Evolutionary conservation across 1,139 yeast species (phyloP), one percentile per base, ranked within the genome.

Genomic region (Yamadazyma conglobata): DNA sequence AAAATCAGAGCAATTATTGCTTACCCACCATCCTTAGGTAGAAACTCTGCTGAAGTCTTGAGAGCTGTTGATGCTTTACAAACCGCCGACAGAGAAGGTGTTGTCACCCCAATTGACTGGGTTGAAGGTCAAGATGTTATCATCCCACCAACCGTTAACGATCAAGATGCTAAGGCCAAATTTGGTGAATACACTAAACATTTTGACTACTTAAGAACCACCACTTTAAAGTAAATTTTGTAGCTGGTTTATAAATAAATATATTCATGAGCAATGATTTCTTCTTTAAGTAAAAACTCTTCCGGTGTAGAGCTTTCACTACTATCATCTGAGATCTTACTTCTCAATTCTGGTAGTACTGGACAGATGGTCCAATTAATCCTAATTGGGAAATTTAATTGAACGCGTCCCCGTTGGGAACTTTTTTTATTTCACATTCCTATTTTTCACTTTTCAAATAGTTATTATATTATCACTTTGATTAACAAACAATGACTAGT

Each of bases 21-120:
- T 23, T 85, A 85, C 65, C 95, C 94, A 30, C 88, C 93, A 35
- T 79, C 89, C 20, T 79, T 87, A 28, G 94, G 95, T 48, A 75
- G 95, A 65, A 84, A 84, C 74, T 79, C 93, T 28, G 91, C 93
- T 40, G 95, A 84, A 62, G 84, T 84, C 22, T 71, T 84, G 52
- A 73, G 95, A 58, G 87, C 80, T 30, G 67, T 84, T 42, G 94
- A 85, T 59, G 80, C 91, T 30, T 71, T 85, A 48, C 93, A 84
- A 64, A 67, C 75, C 34, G 80, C 84, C 48, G 93, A 84, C 59
- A 70, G 70, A 55, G 56, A 79, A 64, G 73, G 82, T 48, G 63
- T 84, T 46, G 81, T 88, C 41, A 84, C 93, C 32, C 94, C 95
- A 39, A 78, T 85, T 53, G 83, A 85, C 69, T 85, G 94, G 94